Conservation (phyloP, 805 yeast species). For the Kazachstania kunashirensis region DNA sequence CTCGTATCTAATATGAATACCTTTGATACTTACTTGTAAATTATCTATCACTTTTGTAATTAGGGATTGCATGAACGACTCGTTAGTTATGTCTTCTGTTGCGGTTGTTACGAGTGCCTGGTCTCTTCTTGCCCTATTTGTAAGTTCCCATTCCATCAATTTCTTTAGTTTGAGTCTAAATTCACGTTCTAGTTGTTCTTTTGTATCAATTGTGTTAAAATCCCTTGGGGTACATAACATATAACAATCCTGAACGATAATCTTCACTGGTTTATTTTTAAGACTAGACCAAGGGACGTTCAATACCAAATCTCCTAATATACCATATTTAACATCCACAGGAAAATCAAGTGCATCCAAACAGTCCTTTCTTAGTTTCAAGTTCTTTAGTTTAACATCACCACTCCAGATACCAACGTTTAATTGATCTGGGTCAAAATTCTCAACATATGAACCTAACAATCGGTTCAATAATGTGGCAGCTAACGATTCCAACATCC, state of each 20-base stretch:
- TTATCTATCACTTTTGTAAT: slow-evolving; percentile 88
- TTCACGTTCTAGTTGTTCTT: slow-evolving; percentile 49
- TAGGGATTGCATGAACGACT: slow-evolving; percentile 77
- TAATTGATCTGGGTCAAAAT: slow-evolving; percentile 89
- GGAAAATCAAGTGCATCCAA: slow-evolving; percentile 81
- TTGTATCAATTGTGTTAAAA: slow-evolving; percentile 33
- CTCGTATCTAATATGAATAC: slow-evolving; percentile 87
- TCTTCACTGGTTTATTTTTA: slow-evolving; percentile 84
- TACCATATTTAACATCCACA: slow-evolving; percentile 79
- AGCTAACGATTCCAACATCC: slow-evolving; percentile 32
- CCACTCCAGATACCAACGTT: slow-evolving; percentile 98
- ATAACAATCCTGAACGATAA: slow-evolving; percentile 77
- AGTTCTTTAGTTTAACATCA: slow-evolving; percentile 75
- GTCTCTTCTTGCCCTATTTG: slow-evolving; percentile 36
- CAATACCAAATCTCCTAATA: slow-evolving; percentile 75
- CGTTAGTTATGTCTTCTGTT: slow-evolving; percentile 41
- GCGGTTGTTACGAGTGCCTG: slow-evolving; percentile 28
- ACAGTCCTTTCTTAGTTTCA: slow-evolving; percentile 77
- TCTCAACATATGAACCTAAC: slow-evolving; percentile 62
- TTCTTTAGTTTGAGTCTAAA: slow-evolving; percentile 57
- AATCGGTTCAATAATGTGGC: slow-evolving; percentile 28
- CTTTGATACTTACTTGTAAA: slow-evolving; percentile 79
- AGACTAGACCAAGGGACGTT: slow-evolving; percentile 97
- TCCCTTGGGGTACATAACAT: slow-evolving; percentile 70
- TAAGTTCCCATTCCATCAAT: slow-evolving; percentile 52